Conservation (phyloP, 1,284 basidiomycete species). For the Veloporphyrellus conicus region DNA sequence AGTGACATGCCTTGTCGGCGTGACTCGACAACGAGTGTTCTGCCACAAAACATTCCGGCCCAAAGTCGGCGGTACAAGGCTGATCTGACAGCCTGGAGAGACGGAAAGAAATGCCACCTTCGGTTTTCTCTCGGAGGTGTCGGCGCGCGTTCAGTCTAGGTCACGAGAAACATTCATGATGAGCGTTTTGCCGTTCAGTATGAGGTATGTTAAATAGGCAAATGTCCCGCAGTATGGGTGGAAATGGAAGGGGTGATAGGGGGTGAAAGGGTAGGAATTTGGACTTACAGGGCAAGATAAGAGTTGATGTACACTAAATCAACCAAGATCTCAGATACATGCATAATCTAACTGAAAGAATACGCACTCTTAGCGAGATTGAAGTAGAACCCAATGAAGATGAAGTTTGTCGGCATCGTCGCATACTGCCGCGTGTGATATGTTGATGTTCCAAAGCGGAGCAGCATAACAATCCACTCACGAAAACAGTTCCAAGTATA, state of each 20-base stretch:
- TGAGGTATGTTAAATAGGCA: neutral
- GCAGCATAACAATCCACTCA: slow-evolving; percentile 10
- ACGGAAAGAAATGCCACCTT: slow-evolving; percentile 40
- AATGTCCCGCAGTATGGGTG: too few relatives aligned
- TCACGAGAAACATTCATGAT: neutral
- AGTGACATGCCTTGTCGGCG: slow-evolving; percentile 5
- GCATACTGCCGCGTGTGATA: slow-evolving; percentile 34
- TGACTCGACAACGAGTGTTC: neutral
- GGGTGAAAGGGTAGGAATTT: neutral
- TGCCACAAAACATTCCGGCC: neutral
- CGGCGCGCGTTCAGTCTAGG: slow-evolving; percentile 43
- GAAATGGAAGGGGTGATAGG: neutral
- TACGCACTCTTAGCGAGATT: slow-evolving; percentile 48
- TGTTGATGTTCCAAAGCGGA: neutral
- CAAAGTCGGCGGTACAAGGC: neutral
- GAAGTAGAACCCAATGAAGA: slow-evolving; percentile 52
- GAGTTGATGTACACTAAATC: slow-evolving; percentile 47
- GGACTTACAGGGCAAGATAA: slow-evolving; percentile 42
- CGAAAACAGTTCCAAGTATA: slow-evolving; percentile 40
- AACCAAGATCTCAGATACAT: neutral
- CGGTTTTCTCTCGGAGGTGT: slow-evolving; percentile 34
- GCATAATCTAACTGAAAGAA: neutral
- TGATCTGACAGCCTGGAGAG: slow-evolving; percentile 29
- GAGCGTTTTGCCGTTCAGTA: neutral
- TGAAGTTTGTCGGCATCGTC: slow-evolving; percentile 47